Conservation (phyloP, 352 stramenopile species). For the Pythium brachiatum region DNA sequence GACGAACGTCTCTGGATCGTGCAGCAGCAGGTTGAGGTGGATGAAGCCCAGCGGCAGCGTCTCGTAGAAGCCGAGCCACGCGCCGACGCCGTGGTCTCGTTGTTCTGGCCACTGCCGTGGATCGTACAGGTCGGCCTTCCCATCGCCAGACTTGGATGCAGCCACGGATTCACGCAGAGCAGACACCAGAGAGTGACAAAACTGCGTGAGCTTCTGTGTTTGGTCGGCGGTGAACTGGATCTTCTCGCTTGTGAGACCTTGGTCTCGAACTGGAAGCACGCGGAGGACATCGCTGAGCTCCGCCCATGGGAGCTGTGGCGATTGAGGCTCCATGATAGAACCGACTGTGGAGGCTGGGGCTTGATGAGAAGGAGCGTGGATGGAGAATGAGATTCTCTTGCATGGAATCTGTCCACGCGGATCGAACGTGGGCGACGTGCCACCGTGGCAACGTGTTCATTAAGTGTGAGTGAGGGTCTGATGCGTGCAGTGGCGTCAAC, state of each 20-base stretch:
- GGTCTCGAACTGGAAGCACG: not conserved
- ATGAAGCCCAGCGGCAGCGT: not conserved
- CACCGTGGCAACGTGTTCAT: not conserved
- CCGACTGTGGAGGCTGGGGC: too few species aligned
- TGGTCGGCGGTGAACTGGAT: not conserved
- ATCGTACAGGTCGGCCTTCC: not conserved
- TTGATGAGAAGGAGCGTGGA: not conserved
- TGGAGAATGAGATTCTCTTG: not conserved
- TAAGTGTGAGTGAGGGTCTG: not conserved
- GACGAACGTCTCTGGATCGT: not conserved
- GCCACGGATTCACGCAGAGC: not conserved
- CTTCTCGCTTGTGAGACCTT: not conserved
- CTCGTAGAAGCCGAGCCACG: not conserved
- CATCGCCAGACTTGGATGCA: not conserved
- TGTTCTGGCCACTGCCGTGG: not conserved
- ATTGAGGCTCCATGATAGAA: not conserved
- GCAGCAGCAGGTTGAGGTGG: not conserved
- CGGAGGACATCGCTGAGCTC: not conserved
- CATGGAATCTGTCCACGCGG: too few species aligned
- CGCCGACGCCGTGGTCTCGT: not conserved
- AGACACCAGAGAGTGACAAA: not conserved
- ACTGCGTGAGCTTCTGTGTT: not conserved
- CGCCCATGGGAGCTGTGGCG: not conserved
- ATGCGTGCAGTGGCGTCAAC: too few species aligned
- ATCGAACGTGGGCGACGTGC: too few species aligned